These are phyloP conservation scores for Sporothrix inflata DNA, from an alignment of 2,329 filamentous ascomycete genomes.

Conservation along the genomic window DNA sequence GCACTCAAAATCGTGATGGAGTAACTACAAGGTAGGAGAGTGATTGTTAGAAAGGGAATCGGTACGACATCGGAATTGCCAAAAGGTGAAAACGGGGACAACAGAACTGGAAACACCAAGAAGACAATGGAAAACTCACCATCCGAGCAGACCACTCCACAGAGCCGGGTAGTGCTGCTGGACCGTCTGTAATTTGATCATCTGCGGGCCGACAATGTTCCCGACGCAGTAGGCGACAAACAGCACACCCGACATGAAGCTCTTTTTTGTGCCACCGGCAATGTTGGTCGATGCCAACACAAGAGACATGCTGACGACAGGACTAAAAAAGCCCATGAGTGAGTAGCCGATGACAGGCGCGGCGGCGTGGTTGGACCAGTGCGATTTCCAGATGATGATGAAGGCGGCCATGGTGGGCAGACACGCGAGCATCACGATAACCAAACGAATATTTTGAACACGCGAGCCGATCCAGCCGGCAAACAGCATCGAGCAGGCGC, in stretches of 20 bases:
- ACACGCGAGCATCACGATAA: constrained; percentile 67
- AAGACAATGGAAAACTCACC: constrained; percentile 41
- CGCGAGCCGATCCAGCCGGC: constrained; percentile 67
- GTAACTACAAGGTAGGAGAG: constrained; percentile 52
- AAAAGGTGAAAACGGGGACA: background rate
- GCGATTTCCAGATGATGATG: constrained; percentile 72
- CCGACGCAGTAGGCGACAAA: constrained; percentile 77
- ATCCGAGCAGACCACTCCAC: constrained; percentile 70
- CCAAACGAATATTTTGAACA: constrained; percentile 65
- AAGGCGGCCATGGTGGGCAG: constrained; percentile 76
- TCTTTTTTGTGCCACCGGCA: constrained; percentile 77
- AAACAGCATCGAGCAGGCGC: constrained; percentile 66
- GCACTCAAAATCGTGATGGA: constrained; percentile 67
- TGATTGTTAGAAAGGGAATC: background rate
- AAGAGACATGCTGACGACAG: constrained; percentile 64
- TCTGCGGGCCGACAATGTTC: constrained; percentile 75
- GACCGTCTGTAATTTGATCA: constrained; percentile 69
- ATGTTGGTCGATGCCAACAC: constrained; percentile 66
- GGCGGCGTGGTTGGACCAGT: constrained; percentile 65
- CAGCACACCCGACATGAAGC: constrained; percentile 72
- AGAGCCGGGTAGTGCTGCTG: constrained; percentile 69
- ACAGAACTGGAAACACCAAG: background rate
- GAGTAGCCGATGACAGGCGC: constrained; percentile 72
- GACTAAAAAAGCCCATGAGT: constrained; percentile 73
- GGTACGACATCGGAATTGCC: background rate